phyloP scores from a whole-genome alignment of 257 asterid genomes.

The Prunella vulgaris region DNA sequence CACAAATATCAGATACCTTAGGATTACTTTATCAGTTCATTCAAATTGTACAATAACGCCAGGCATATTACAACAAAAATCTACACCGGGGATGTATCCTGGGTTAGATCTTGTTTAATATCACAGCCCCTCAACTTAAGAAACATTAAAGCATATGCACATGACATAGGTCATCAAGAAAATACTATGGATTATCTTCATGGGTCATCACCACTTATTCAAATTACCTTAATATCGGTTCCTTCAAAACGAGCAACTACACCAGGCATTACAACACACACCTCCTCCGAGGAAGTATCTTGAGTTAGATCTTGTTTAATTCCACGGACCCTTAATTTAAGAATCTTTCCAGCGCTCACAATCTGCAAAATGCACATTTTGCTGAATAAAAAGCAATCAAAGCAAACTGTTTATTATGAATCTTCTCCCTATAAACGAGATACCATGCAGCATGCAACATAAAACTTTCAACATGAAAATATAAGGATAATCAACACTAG shows the following conservation, averaged over 20 bases:
- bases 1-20: not conserved
- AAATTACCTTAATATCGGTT: conserved; percentile 74
- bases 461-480: too few relatives aligned
- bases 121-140: conserved; percentile 61
- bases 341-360: conserved; percentile 66
- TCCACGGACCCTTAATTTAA: conserved; percentile 76
- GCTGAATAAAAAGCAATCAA: too few relatives aligned
- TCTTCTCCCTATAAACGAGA: too few relatives aligned
- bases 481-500: not conserved
- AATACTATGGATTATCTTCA: not conserved
- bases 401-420: too few relatives aligned
- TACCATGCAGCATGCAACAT: too few relatives aligned
- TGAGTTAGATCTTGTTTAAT: conserved; percentile 56
- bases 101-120: not conserved
- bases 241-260: conserved; percentile 89
- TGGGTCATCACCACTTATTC: not conserved
- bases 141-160: not conserved
- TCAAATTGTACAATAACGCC: not conserved
- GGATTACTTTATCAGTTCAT: not conserved
- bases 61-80: not conserved
- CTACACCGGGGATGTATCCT: not conserved
- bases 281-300: conserved; percentile 68
- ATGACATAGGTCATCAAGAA: conserved; percentile 12
- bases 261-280: conserved; percentile 81
- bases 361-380: conserved; percentile 38